Conservation (phyloP, 2,329 filamentous ascomycete species). For the Colletotrichum filicis region DNA sequence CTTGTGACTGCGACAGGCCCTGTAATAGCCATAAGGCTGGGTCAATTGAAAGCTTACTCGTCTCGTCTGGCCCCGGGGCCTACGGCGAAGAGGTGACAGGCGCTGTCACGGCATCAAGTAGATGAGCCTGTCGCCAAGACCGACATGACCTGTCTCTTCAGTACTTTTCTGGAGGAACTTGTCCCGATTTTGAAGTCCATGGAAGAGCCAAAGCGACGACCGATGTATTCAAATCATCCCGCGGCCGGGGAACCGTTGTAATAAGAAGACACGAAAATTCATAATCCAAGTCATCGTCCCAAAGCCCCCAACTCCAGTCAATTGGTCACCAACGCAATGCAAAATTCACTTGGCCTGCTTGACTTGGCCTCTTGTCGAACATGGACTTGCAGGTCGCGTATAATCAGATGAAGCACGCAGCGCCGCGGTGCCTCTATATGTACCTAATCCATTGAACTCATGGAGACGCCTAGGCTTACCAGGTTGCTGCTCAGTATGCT, state of each 20-base stretch:
- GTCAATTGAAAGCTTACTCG: background rate
- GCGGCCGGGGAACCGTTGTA: background rate
- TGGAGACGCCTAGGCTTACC: too few species aligned
- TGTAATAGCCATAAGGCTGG: background rate
- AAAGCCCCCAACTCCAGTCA: background rate
- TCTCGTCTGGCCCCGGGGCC: constrained; percentile 4
- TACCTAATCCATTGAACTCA: background rate
- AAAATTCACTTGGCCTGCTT: background rate
- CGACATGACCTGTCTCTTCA: background rate
- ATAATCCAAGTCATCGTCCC: background rate
- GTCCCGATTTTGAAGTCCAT: too few species aligned
- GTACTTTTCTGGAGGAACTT: background rate
- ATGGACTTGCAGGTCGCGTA: background rate
- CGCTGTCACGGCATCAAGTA: background rate
- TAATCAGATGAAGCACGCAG: background rate
- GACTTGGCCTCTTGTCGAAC: background rate
- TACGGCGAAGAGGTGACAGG: background rate
- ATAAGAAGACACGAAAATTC: background rate
- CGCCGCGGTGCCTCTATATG: background rate
- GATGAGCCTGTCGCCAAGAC: background rate
- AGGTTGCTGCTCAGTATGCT: background rate
- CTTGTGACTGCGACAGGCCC: background rate
- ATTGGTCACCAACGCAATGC: background rate
- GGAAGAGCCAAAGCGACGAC: too few species aligned
- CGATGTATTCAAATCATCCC: background rate